Percentiles rank a stretch among this genome's conserved stretches.
phyloP scores from a whole-genome alignment of 306 rosid species.

The Sesbania bispinosa region DNA sequence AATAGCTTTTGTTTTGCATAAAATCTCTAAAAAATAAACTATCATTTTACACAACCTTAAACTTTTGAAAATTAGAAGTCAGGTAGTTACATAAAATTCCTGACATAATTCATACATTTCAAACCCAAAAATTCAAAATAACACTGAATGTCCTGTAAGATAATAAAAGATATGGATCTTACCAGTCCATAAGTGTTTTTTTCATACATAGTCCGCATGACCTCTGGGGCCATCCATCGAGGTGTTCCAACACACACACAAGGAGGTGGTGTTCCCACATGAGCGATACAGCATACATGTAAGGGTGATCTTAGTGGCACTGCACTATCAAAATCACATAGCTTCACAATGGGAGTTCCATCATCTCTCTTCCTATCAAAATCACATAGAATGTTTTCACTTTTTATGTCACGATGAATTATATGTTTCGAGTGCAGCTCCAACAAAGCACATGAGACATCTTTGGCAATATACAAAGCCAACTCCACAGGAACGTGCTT shows the following conservation, averaged over 20 bases:
- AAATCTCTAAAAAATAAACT: not conserved
- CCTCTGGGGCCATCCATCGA: slow-evolving; percentile 99
- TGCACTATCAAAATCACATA: slow-evolving; percentile 96
- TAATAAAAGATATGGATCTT: slow-evolving; percentile 21
- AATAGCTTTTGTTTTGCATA: too few species aligned
- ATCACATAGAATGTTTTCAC: slow-evolving; percentile 85
- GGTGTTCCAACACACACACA: slow-evolving; percentile 92
- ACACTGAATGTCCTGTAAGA: not conserved
- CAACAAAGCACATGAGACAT: slow-evolving; percentile 75
- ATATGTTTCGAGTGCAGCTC: slow-evolving; percentile 90
- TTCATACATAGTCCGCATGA: slow-evolving; percentile 73
- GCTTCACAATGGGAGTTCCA: slow-evolving; percentile 82
- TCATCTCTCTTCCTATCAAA: slow-evolving; percentile 62
- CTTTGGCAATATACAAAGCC: slow-evolving; percentile 68
- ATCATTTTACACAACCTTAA: not conserved
- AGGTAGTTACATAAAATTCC: not conserved
- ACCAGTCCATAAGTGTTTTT: slow-evolving; percentile 72
- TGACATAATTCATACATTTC: not conserved
- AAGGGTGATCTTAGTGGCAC: slow-evolving; percentile 76
- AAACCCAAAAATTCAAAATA: not conserved
- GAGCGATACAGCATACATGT: slow-evolving; percentile 90
- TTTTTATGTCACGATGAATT: slow-evolving; percentile 92
- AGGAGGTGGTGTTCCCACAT: slow-evolving; percentile 75
- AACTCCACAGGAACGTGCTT: slow-evolving; percentile 63
- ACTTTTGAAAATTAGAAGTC: not conserved